phyloP scores from a whole-genome alignment of 768 basidiomycete genomes.

The Fomitopsis serialis region DNA sequence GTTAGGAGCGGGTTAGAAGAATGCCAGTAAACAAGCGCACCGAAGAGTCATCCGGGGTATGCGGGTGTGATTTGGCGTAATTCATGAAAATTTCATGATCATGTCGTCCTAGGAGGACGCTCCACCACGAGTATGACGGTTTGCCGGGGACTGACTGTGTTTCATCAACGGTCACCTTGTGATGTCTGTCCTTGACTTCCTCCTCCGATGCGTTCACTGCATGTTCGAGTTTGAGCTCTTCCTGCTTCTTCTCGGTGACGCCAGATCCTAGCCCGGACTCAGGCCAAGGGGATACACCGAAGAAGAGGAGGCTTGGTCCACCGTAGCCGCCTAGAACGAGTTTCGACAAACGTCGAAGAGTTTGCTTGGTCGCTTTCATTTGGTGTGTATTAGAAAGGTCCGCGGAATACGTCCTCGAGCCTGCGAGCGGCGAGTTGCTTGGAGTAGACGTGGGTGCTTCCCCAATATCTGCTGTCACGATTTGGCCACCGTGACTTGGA shows the following conservation, averaged over 20 bases:
- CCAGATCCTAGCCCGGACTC: slow-evolving; percentile 12
- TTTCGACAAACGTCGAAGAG: slow-evolving; percentile 75
- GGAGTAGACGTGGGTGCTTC: slow-evolving; percentile 27
- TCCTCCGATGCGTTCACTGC: slow-evolving; percentile 71
- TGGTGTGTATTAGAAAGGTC: slow-evolving; percentile 7
- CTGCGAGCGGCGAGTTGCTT: not conserved
- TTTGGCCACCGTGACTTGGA: slow-evolving; percentile 61
- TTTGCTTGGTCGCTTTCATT: slow-evolving; percentile 54
- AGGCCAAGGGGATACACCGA: slow-evolving; percentile 48
- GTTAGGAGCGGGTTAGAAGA: too few relatives aligned
- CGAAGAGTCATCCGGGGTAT: not conserved
- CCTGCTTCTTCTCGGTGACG: slow-evolving; percentile 32
- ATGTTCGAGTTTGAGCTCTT: slow-evolving; percentile 57
- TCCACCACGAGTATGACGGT: slow-evolving; percentile 71
- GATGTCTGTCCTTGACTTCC: slow-evolving; percentile 32
- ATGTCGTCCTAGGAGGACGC: slow-evolving; percentile 72
- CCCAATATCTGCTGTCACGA: slow-evolving; percentile 81
- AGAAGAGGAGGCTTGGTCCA: slow-evolving; percentile 76
- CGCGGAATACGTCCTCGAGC: not conserved
- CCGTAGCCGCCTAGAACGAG: slow-evolving; percentile 84
- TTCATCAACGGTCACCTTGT: not conserved
- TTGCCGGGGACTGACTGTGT: slow-evolving; percentile 6
- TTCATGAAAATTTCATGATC: slow-evolving; percentile 80
- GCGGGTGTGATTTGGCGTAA: slow-evolving; percentile 32
- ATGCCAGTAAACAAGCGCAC: not conserved